Conservation (phyloP, 352 stramenopile species). For the Hyaloperonospora brassicae region DNA sequence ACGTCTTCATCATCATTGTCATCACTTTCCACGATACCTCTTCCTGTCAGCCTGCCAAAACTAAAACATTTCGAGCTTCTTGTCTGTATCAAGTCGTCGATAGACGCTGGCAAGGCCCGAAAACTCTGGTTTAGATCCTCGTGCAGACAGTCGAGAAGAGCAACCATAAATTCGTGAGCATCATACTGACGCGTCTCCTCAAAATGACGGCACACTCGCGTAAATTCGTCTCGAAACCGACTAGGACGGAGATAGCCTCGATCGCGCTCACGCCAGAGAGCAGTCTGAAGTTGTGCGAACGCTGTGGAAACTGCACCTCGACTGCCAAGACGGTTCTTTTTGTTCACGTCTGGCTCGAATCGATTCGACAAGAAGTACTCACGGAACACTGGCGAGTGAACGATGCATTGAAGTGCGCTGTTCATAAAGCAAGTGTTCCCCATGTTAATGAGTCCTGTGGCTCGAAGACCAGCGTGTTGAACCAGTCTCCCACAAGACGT, state of each 20-base stretch:
- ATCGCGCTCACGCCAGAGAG: slow-evolving; percentile 54
- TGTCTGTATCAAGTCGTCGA: slow-evolving; percentile 22
- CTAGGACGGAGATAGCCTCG: slow-evolving; percentile 40
- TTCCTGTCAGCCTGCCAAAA: slow-evolving; percentile 17
- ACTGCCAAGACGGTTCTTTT: slow-evolving; percentile 88
- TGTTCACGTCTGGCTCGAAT: slow-evolving; percentile 91
- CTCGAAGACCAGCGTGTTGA: slow-evolving; percentile 34
- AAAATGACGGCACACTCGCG: slow-evolving; percentile 48
- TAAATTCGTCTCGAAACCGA: slow-evolving; percentile 66
- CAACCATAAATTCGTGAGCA: slow-evolving; percentile 91
- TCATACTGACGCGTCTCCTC: slow-evolving; percentile 91
- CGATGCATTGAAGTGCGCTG: slow-evolving; percentile 88
- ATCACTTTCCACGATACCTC: slow-evolving; percentile 33
- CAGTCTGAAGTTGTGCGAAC: slow-evolving; percentile 76
- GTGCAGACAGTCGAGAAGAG: slow-evolving; percentile 96
- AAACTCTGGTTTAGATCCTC: slow-evolving; percentile 95
- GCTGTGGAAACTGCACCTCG: slow-evolving; percentile 84
- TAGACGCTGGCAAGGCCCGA: slow-evolving; percentile 6
- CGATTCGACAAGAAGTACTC: slow-evolving; percentile 92
- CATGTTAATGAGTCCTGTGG: slow-evolving; percentile 69
- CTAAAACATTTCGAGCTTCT: slow-evolving; percentile 25
- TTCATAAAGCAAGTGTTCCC: slow-evolving; percentile 89
- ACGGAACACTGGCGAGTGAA: slow-evolving; percentile 89
- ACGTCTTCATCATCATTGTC: slow-evolving; percentile 34
- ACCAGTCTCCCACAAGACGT: slow-evolving; percentile 28